These are phyloP conservation scores for Yamadazyma atmosphaerica DNA, from an alignment of 1,139 yeast genomes.

Conservation along the genomic window DNA sequence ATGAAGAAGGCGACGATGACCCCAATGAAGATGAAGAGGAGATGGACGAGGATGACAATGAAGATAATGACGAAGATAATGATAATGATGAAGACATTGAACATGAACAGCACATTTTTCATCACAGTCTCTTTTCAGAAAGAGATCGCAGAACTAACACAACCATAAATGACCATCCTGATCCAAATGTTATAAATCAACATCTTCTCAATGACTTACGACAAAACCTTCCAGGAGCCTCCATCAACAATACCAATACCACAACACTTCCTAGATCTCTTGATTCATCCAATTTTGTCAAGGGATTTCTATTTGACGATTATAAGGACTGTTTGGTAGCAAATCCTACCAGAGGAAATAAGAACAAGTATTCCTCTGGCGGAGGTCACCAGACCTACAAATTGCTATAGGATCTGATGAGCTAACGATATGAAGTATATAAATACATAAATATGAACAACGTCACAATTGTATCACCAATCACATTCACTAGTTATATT, in stretches of 20 bases:
- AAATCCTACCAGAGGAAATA: conserved; percentile 2
- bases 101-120: too few relatives aligned
- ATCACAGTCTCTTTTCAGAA: too few relatives aligned
- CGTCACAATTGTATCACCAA: too few relatives aligned
- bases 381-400: conserved; percentile 15
- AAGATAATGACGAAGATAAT: conserved; percentile 4
- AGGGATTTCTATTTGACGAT: not conserved
- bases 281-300: too few relatives aligned
- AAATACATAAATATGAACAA: too few relatives aligned
- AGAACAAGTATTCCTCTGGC: conserved; percentile 11
- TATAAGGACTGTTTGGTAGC: not conserved
- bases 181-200: too few relatives aligned
- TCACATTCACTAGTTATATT: not conserved
- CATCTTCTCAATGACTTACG: too few relatives aligned
- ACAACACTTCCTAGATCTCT: not conserved
- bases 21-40: conserved; percentile 1
- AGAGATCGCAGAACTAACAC: too few relatives aligned
- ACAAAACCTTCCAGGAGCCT: too few relatives aligned
- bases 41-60: conserved; percentile 4
- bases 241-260: too few relatives aligned
- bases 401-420: not conserved
- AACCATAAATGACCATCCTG: too few relatives aligned
- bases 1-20: conserved; percentile 5
- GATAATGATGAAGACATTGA: not conserved
- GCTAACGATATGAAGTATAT: not conserved